phyloP scores from a whole-genome alignment of 116 monocot genomes.

The Trichopus zeylanicus region DNA sequence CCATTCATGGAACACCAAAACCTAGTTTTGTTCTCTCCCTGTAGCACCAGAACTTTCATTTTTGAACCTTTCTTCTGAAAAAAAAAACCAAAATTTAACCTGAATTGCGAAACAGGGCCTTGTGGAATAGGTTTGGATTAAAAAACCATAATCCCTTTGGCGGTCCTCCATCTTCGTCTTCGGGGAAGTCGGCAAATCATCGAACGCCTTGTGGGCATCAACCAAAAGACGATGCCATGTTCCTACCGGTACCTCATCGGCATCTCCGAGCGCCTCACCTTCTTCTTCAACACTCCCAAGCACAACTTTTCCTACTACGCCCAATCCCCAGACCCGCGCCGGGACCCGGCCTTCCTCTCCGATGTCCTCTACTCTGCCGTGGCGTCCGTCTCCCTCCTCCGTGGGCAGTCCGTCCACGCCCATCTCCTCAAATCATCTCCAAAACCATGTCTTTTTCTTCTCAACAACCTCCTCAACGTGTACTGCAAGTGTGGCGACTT shows the following conservation, averaged over 20 bases:
- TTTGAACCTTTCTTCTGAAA: too few relatives aligned
- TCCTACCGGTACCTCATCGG: not conserved
- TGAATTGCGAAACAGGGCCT: too few relatives aligned
- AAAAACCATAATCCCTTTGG: too few relatives aligned
- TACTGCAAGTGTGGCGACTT: constrained; percentile 9
- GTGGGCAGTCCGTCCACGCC: constrained; percentile 6
- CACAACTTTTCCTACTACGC: not conserved
- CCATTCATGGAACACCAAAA: too few relatives aligned
- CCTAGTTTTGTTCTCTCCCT: too few relatives aligned
- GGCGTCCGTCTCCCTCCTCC: not conserved
- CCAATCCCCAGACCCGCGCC: not conserved
- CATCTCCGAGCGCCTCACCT: not conserved
- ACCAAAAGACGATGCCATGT: not conserved
- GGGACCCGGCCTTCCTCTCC: not conserved
- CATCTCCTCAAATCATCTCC: not conserved
- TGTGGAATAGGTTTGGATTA: too few relatives aligned
- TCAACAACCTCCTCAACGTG: constrained; percentile 9
- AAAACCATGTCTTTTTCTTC: constrained; percentile 6
- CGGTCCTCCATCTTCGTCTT: too few relatives aligned
- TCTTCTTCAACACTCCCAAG: not conserved
- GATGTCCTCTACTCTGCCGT: not conserved
- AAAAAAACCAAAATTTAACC: too few relatives aligned
- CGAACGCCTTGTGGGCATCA: too few relatives aligned
- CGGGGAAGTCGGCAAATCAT: too few relatives aligned
- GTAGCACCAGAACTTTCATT: too few relatives aligned